Base-by-base conservation (phyloP, 2,329 filamentous ascomycete genomes). In the Cercospora sp. region DNA sequence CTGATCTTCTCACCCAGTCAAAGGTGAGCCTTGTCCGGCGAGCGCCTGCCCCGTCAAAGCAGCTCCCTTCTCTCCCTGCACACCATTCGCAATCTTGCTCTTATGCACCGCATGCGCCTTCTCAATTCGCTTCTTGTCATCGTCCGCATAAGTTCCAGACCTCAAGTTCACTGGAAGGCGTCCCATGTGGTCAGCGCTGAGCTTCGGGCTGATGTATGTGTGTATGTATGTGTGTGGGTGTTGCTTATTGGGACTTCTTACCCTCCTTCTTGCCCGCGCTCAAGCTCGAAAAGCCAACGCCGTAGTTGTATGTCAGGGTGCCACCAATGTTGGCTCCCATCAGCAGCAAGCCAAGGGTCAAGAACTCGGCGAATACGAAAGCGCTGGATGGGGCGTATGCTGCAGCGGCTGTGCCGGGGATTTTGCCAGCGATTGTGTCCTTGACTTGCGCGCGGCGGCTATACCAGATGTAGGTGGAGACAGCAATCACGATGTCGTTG, bases 241-340 rank as follows among this genome's bases (percentile, higher is more conserved):
- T 42, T 42, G 36, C 36, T 60, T 30, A 65, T 23, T 51, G 55
- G 23, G 30, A 57, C 66, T 51, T 65, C 66, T 68, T 68, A 68
- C 66, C 66, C 65, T 68, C 63, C 73, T 77, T 76, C 72, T 75
- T 77, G 31, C 64, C 70, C 36, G 70, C 68, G 26, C 69, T 71
- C 68, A 75, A 69, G 23, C 68, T 71, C 58, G 76, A 73, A 48
- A 84, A 78, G 1, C 82, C 82, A 73, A 84, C 80, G 0, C 82
- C 82, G 67, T 81, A 81, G 31, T 80, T 75, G 71, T 84, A 84
- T 5, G 82, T 81, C 68, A 84, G 68, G 8, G 73, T 74, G 0
- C 81, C 82, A 2, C 82, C 82, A 4, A 84, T 75, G 66, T 81
- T 81, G 12, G 81, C 81, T 3, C 77, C 77, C 66, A 80, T 80